Evolutionary conservation across 2,329 filamentous ascomycete species (phyloP).

Genomic region (Neonectria magnoliae): DNA sequence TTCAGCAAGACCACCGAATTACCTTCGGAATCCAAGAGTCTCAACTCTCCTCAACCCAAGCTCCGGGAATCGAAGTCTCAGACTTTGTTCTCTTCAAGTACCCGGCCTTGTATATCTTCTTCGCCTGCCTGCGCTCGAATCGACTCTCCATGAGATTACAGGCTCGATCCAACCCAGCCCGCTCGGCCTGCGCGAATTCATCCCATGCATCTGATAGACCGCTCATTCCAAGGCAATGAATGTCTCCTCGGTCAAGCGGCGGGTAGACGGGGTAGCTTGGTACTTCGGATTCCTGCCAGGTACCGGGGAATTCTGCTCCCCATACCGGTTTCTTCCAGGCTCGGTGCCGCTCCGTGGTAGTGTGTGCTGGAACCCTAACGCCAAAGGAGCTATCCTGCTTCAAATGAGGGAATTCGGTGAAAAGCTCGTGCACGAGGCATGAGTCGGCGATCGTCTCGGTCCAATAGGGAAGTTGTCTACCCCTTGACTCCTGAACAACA

Average conservation of each 20-base stretch:
- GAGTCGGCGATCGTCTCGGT: not conserved
- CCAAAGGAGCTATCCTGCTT: not conserved
- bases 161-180: not conserved
- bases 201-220: not conserved
- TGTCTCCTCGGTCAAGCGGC: not conserved
- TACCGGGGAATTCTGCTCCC: fast-evolving
- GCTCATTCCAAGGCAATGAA: too few relatives aligned
- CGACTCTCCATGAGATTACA: not conserved
- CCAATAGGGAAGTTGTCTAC: slow-evolving; percentile 1
- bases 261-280: not conserved
- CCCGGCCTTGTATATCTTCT: not conserved
- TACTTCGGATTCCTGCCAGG: not conserved
- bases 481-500: not conserved
- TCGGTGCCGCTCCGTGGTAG: not conserved
- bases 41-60: slow-evolving; percentile 5
- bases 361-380: fast-evolving
- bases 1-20: too few relatives aligned
- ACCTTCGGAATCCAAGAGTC: not conserved
- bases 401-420: slow-evolving; percentile 2
- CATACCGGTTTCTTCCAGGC: not conserved
- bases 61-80: not conserved
- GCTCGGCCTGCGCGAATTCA: too few relatives aligned
- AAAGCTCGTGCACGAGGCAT: not conserved
- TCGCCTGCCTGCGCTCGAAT: slow-evolving; percentile 11
- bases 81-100: not conserved